Evolutionary conservation across 108 stramenopile genomes (phyloP).

Genomic region (Licmophora abbreviata): DNA sequence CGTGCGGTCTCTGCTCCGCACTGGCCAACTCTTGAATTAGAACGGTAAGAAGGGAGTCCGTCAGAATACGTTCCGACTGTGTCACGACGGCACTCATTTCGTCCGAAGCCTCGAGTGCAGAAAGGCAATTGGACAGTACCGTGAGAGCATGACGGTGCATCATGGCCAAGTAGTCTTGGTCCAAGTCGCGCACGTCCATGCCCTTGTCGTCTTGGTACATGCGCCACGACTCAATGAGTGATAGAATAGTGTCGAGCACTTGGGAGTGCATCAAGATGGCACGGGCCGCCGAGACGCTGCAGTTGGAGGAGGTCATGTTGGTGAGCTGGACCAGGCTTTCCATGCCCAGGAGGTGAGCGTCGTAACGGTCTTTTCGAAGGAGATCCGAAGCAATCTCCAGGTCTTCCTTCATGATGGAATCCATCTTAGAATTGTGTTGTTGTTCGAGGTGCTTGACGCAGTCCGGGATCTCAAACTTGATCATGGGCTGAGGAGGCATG

Average conservation of each 20-base stretch:
- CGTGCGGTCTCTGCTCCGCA: conserved; percentile 71
- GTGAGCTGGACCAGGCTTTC: conserved; percentile 25
- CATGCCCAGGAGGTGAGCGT: conserved; percentile 70
- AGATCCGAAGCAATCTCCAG: conserved; percentile 79
- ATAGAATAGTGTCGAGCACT: too few relatives aligned
- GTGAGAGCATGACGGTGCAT: conserved; percentile 1
- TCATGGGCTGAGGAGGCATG: too few relatives aligned
- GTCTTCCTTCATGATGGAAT: too few relatives aligned
- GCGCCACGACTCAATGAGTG: conserved; percentile 3
- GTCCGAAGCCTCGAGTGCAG: conserved; percentile 28
- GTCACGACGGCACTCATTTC: conserved; percentile 47
- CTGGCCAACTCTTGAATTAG: conserved; percentile 69
- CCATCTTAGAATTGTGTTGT: conserved; percentile 60
- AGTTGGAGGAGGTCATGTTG: too few relatives aligned
- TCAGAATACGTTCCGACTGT: conserved; percentile 50
- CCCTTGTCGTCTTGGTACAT: conserved; percentile 13
- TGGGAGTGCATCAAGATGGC: too few relatives aligned
- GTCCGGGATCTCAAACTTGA: conserved; percentile 45
- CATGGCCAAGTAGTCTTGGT: neutral
- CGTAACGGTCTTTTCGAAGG: conserved; percentile 81
- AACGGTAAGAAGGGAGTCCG: conserved; percentile 61
- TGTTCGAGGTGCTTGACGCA: conserved; percentile 28
- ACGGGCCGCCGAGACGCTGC: too few relatives aligned
- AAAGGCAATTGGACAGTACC: conserved; percentile 4
- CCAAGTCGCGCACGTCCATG: conserved; percentile 25